Conservation (phyloP, 495 filamentous ascomycete genomes). For the Xylaria acuta region DNA sequence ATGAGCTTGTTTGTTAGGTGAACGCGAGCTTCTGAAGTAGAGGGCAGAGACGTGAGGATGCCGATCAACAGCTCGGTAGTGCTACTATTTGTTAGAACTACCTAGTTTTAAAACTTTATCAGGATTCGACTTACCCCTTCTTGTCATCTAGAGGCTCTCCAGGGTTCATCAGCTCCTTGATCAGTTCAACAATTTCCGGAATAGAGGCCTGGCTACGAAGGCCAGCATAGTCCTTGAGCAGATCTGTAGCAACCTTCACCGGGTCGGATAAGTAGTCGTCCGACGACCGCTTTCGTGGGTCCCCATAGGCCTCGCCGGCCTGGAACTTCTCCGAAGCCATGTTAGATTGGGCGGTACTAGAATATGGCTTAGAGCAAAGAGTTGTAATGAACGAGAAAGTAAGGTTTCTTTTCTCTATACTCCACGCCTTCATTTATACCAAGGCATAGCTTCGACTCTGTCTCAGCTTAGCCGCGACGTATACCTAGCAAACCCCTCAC, state of each 20-base stretch:
- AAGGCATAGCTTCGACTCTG: not conserved
- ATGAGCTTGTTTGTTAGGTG: conserved; percentile 67
- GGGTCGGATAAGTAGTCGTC: conserved; percentile 41
- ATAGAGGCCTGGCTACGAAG: conserved; percentile 34
- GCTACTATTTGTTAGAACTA: conserved; percentile 28
- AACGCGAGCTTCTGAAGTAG: conserved; percentile 58
- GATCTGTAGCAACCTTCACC: conserved; percentile 33
- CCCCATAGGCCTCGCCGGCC: conserved; percentile 35
- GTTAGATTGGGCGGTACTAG: not conserved
- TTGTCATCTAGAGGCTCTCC: conserved; percentile 44
- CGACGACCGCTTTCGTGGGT: conserved; percentile 24
- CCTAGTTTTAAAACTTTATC: not conserved
- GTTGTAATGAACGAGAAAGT: not conserved
- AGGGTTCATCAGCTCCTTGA: conserved; percentile 36
- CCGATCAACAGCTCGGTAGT: conserved; percentile 43
- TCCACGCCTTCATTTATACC: conserved; percentile 17
- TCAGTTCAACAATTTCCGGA: conserved; percentile 34
- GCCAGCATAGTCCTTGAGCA: conserved; percentile 37
- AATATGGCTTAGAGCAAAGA: not conserved
- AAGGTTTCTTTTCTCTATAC: not conserved
- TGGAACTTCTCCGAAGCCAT: conserved; percentile 33
- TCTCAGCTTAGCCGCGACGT: not conserved
- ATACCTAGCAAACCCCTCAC: conserved; percentile 14
- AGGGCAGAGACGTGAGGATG: conserved; percentile 53
- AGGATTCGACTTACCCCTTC: conserved; percentile 33